Conservation (phyloP, 768 basidiomycete genomes). For the Agrocybe praecox region DNA sequence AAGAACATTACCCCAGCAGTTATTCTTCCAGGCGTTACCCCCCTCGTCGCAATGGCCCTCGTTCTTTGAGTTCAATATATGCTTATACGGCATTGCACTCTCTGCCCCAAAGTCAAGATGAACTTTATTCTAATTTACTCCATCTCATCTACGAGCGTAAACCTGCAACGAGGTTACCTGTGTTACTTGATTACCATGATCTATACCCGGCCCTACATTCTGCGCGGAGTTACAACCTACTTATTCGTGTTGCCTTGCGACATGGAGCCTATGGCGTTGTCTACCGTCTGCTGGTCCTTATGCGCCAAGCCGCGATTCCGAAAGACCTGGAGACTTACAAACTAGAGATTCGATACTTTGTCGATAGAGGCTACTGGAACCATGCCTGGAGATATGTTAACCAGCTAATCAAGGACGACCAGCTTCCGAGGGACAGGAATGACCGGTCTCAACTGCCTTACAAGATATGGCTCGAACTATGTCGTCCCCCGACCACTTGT, state of each 20-base stretch:
- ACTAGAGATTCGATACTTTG: slow-evolving; percentile 57
- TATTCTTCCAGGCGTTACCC: not conserved
- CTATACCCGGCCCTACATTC: slow-evolving; percentile 37
- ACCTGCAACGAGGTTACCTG: slow-evolving; percentile 32
- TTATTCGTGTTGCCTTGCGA: slow-evolving; percentile 51
- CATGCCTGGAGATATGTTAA: slow-evolving; percentile 54
- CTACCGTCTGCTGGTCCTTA: slow-evolving; percentile 44
- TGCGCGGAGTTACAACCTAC: slow-evolving; percentile 47
- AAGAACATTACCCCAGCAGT: not conserved
- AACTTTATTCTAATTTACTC: slow-evolving; percentile 46
- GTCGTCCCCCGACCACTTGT: slow-evolving; percentile 39
- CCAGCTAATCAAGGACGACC: slow-evolving; percentile 18
- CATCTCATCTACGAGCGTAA: slow-evolving; percentile 33
- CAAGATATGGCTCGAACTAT: slow-evolving; percentile 65
- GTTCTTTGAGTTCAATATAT: not conserved
- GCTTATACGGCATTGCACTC: slow-evolving; percentile 11
- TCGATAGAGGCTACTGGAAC: slow-evolving; percentile 58
- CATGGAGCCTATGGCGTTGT: slow-evolving; percentile 50
- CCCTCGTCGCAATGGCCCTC: not conserved
- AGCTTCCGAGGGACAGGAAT: slow-evolving; percentile 7
- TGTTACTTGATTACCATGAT: slow-evolving; percentile 53
- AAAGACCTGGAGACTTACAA: slow-evolving; percentile 58
- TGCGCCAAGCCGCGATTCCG: slow-evolving; percentile 43
- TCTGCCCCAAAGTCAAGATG: slow-evolving; percentile 30
- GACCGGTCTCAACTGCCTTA: slow-evolving; percentile 36